Base-by-base conservation (phyloP, 805 yeast genomes). In the Sugiyamaella americana region DNA sequence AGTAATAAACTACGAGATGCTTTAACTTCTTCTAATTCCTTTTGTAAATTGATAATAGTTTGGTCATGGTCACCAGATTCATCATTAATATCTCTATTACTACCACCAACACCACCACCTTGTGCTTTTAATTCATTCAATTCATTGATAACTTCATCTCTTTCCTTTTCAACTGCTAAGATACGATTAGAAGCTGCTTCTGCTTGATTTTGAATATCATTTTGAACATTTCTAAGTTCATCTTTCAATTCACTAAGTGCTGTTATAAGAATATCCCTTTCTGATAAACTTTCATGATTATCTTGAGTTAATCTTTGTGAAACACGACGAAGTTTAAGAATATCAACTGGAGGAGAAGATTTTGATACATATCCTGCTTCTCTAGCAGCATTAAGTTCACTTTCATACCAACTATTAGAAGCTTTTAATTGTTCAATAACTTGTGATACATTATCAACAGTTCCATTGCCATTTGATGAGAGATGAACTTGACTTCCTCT, bases 331-430 rank as follows among this genome's bases (percentile, higher is more conserved):
- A 58, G 45, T 41, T 57, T 53, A 19, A 55, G 46, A 11, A 58
- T 52, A 37, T 56, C 58, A 2, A 51, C 60, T 2, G 61, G 61
- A 3, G 61, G 60, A 38, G 52, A 47, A n/a, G 55, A 48, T 22
- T 40, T 37, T 3, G 62, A 61, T 16, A 58, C 52, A 38, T 51
- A 58, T 1, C 62, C 62, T 8, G 56, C 50, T 21, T 58, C 57
- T 34, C 44, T 49, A 5, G 62, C 62, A 21, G 54, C 52, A 5
- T 58, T 51, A 18, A 58, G 54, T 43, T 58, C 62, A 4, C 54
- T 40, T 46, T 58, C 62, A 44, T 58, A 58, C 62, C 62, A 58
- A 4, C 60, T 49, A 41, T 58, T 58, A 24, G 62, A 58, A 3
- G 61, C 62, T 47, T 58, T 58, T 26, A 58, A 51, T 30, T 53